Conservation (phyloP, 331 rosid genomes). For the Malus hybrid region DNA sequence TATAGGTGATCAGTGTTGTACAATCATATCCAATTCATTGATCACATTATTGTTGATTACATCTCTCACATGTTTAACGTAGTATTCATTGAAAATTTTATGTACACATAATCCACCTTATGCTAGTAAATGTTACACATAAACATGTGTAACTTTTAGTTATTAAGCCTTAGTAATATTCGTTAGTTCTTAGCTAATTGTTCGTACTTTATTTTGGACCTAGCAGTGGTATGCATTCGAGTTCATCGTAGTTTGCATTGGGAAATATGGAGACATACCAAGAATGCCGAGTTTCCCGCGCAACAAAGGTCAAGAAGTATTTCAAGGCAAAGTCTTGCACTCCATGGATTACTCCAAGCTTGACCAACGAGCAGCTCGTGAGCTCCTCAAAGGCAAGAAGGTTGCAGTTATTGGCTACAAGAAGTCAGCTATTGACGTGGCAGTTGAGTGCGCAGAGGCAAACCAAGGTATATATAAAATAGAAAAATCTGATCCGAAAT, state of each 20-base stretch:
- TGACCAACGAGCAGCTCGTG: slow-evolving; percentile 27
- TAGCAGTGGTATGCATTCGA: slow-evolving; percentile 53
- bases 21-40: too few species aligned
- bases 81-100: too few species aligned
- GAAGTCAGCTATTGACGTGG: slow-evolving; percentile 57
- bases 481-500: background rate
- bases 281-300: slow-evolving; percentile 32
- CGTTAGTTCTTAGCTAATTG: too few species aligned
- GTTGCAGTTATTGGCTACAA: slow-evolving; percentile 49
- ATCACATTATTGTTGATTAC: background rate
- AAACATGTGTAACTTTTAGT: too few species aligned
- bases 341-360: slow-evolving; percentile 46
- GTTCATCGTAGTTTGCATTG: slow-evolving; percentile 50
- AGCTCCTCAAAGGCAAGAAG: slow-evolving; percentile 34
- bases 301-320: slow-evolving; percentile 34
- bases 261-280: slow-evolving; percentile 54
- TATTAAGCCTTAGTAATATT: too few species aligned
- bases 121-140: too few species aligned
- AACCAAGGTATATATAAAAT: slow-evolving; percentile 30
- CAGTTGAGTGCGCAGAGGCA: slow-evolving; percentile 47
- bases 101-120: too few species aligned
- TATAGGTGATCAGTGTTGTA: too few species aligned
- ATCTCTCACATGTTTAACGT: background rate
- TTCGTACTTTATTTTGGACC: background rate
- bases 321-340: slow-evolving; percentile 48